Evolutionary conservation across 768 basidiomycete genomes (phyloP).

Genomic region (Naematelia encephala): DNA sequence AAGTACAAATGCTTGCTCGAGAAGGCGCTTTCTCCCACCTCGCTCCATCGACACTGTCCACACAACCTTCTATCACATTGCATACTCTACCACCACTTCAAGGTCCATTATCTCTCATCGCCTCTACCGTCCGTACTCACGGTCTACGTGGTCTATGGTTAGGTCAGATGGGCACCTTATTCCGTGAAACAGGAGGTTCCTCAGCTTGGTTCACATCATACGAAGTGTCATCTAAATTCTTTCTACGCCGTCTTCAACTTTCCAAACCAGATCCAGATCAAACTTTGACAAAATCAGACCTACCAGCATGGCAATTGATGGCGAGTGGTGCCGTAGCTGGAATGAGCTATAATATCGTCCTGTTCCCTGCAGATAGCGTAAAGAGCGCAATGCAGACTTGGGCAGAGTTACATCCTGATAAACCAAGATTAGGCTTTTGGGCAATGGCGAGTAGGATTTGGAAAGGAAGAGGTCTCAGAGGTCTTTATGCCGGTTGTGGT

Average conservation of each 20-base stretch:
- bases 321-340: conserved; percentile 81
- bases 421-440: conserved; percentile 47
- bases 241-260: conserved; percentile 58
- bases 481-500: conserved; percentile 88
- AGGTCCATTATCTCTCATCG: conserved; percentile 70
- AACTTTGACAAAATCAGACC: conserved; percentile 53
- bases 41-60: conserved; percentile 22
- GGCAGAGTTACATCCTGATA: conserved; percentile 65
- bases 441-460: conserved; percentile 69
- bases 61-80: conserved; percentile 16
- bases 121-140: conserved; percentile 60
- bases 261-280: conserved; percentile 6
- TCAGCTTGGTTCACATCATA: conserved; percentile 89
- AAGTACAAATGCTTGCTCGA: conserved; percentile 77
- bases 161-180: conserved; percentile 86
- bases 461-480: conserved; percentile 67
- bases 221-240: conserved; percentile 65
- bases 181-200: conserved; percentile 88
- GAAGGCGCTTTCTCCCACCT: conserved; percentile 37
- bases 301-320: conserved; percentile 79
- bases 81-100: conserved; percentile 56
- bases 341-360: conserved; percentile 74
- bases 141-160: conserved; percentile 91
- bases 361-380: conserved; percentile 92
- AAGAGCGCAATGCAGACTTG: conserved; percentile 94